Percentiles rank a stretch among this genome's conserved stretches.
Conservation (phyloP, 1,139 yeast species). For the Hanseniaspora uvarum region DNA sequence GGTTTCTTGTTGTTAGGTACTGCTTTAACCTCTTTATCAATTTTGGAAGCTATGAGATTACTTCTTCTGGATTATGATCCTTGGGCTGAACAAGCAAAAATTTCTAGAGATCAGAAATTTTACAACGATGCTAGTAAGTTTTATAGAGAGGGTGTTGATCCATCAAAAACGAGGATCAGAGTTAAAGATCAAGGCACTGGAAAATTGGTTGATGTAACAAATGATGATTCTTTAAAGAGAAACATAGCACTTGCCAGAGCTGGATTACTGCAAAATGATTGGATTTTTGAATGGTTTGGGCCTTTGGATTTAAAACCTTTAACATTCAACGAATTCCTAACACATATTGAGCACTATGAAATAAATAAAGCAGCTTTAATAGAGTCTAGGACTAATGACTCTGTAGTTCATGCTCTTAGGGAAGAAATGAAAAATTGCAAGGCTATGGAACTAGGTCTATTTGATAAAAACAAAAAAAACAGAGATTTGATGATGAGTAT, state of each 20-base stretch:
- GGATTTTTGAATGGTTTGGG: conserved; percentile 44
- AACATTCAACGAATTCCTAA: conserved; percentile 40
- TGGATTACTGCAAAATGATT: conserved; percentile 39
- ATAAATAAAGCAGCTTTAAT: conserved; percentile 15
- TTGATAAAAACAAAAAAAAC: conserved; percentile 5
- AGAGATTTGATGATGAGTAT: conserved; percentile 3
- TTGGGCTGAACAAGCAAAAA: conserved; percentile 51
- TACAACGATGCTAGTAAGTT: conserved; percentile 30
- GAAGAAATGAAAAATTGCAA: conserved; percentile 12
- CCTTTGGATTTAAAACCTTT: conserved; percentile 47
- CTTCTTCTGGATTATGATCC: conserved; percentile 47
- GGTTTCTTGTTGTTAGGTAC: conserved; percentile 26
- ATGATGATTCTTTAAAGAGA: conserved; percentile 31
- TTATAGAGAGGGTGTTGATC: conserved; percentile 31
- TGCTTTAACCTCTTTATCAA: conserved; percentile 27
- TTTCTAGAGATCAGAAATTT: conserved; percentile 30
- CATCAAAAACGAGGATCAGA: conserved; percentile 27
- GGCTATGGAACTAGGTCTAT: conserved; percentile 1
- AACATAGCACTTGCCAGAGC: conserved; percentile 37
- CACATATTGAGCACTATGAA: conserved; percentile 33
- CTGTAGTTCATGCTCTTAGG: conserved; percentile 1
- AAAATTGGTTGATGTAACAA: conserved; percentile 23
- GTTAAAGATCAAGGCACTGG: conserved; percentile 28
- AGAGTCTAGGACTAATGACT: conserved; percentile 4
- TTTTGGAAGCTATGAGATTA: conserved; percentile 42